Conservation (phyloP, 2,329 filamentous ascomycete species). For the Sporothrix sp. region DNA sequence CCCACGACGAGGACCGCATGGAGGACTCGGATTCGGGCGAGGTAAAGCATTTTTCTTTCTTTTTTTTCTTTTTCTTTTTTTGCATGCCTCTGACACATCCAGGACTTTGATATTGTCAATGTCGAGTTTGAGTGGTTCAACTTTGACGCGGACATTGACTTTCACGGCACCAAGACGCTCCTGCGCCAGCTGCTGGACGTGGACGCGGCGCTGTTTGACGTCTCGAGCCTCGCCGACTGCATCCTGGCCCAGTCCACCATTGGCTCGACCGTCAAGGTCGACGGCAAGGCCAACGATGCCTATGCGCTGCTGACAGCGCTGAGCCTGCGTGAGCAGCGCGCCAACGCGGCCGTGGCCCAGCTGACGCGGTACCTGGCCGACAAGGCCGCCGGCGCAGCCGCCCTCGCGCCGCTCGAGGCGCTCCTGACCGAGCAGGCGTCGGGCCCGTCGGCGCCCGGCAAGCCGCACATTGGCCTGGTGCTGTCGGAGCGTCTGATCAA, state of each 20-base stretch:
- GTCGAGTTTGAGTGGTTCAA: constrained; percentile 99
- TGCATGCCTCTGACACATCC: constrained; percentile 13
- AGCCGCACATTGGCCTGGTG: constrained; percentile 63
- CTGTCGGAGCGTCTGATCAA: constrained; percentile 94
- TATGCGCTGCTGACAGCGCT: constrained; percentile 87
- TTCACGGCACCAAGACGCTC: constrained; percentile 86
- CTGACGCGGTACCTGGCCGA: constrained; percentile 61
- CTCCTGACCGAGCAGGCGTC: constrained; percentile 38
- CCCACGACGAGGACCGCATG: constrained; percentile 24
- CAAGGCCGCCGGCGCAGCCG: constrained; percentile 40
- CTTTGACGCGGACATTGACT: constrained; percentile 79
- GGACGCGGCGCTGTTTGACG: constrained; percentile 75
- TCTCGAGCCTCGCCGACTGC: constrained; percentile 76
- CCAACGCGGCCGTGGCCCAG: constrained; percentile 61
- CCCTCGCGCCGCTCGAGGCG: constrained; percentile 46
- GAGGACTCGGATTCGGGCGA: constrained; percentile 43
- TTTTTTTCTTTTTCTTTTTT: neutral
- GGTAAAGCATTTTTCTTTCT: neutral
- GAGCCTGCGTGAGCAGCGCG: constrained; percentile 69
- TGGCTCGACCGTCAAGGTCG: constrained; percentile 94
- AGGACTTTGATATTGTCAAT: constrained; percentile 87
- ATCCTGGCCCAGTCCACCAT: constrained; percentile 76
- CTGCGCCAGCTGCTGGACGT: constrained; percentile 87
- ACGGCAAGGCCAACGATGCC: constrained; percentile 83
- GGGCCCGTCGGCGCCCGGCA: neutral